Base-by-base conservation (phyloP, 2,329 filamentous ascomycete species). In the Pseudofabraea citricarpa region DNA sequence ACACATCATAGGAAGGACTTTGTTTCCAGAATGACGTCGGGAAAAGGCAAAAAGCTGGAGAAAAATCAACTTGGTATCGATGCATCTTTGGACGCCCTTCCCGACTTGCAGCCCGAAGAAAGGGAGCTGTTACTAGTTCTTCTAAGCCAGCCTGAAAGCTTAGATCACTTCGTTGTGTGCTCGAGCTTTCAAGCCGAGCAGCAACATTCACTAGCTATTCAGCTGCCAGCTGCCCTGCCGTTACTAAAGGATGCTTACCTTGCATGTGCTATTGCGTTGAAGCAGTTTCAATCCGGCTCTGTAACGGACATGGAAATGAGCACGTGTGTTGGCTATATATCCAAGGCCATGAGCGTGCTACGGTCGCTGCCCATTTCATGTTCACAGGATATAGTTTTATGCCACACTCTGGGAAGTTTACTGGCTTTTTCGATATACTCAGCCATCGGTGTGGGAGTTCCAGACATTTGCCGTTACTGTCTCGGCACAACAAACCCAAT, bases 241-340 rank as follows among this genome's bases (percentile, higher is more conserved):
- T n/a, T 53, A 15, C 48, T 59, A 29, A 58, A 55, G 35, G 52
- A 58, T 52, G 56, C 56, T 6, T 54, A 49, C 39, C 53, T 58
- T 16, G 56, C 56, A 22, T 58, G 43, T 55, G 56, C 56, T 33
- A 38, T 36, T 24, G 43, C 53, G 13, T 21, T 58, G 3, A 55
- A 54, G 45, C 40, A 33, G 19, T 47, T 55, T 24, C 43, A 56
- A 41, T 23, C 43, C 20, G 41, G 44, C 42, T 32, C 21, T 40
- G 36, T 35, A 37, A 40, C 36, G 13, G 40, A 45, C 8, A 18
- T 19, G 18, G 48, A 48, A 15, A 37, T 32, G 10, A 36, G 22
- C 44, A 29, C 29, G 19, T 43, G 41, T 35, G 19, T 59, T 24
- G 38, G 46, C 18, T 44, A 54, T 29, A 47, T 46, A 39, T 51